Conservation (phyloP, 805 yeast genomes). For the Ogataea henricii region DNA sequence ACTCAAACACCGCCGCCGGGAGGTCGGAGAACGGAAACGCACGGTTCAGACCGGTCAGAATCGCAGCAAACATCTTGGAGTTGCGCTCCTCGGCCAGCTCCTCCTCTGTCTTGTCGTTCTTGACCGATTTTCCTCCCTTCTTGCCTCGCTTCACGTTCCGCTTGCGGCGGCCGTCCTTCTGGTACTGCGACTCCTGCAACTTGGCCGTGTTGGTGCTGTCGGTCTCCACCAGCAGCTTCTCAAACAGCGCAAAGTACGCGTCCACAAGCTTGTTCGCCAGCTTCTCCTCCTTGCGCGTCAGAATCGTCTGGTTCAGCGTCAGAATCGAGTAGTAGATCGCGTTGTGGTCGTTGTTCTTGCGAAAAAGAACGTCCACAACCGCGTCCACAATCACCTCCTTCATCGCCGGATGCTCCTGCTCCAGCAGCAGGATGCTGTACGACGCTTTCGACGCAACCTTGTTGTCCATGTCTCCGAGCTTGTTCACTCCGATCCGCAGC, state of each 20-base stretch:
- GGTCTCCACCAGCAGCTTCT: conserved; percentile 72
- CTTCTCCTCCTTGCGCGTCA: conserved; percentile 73
- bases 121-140: conserved; percentile 84
- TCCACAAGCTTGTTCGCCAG: conserved; percentile 81
- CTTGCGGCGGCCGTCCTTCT: conserved; percentile 64
- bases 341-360: conserved; percentile 78
- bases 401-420: conserved; percentile 96
- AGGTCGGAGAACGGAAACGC: conserved; percentile 90
- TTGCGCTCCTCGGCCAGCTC: conserved; percentile 78
- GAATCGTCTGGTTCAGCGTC: conserved; percentile 89
- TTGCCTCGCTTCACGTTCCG: conserved; percentile 79
- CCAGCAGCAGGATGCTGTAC: conserved; percentile 71
- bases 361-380: conserved; percentile 77
- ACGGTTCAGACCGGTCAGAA: conserved; percentile 92
- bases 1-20: conserved; percentile 65
- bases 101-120: conserved; percentile 59
- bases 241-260: conserved; percentile 85
- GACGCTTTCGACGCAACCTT: conserved; percentile 90
- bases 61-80: conserved; percentile 82
- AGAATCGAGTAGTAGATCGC: conserved; percentile 85
- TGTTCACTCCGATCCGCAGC: conserved; percentile 85
- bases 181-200: conserved; percentile 47
- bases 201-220: conserved; percentile 47
- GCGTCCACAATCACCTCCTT: conserved; percentile 76
- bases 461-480: conserved; percentile 89